Base-by-base conservation (phyloP, 305 asterid genomes). In the Rubia balearica region DNA sequence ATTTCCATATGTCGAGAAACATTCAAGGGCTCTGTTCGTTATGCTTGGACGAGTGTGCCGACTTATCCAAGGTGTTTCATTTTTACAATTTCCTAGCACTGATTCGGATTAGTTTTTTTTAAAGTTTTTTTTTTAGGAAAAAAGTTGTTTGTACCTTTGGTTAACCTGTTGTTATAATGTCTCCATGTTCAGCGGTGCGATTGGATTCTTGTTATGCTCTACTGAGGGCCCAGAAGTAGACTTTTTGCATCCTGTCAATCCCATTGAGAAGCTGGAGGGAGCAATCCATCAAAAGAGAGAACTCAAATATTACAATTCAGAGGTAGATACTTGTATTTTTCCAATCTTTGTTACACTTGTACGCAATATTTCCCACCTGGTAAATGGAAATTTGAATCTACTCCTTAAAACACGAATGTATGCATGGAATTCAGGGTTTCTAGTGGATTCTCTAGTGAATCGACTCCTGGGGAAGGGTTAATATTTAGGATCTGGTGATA, bases 11-110 rank as follows among this genome's bases (percentile, higher is more conserved):
- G 98, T 72, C 91, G 79, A 36, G 85, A 89, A 72, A 83, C 82
- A 74, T 94, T 91, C 79, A 92, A 77, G 82, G 96, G 99, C 63
- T 85, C 97, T 21, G 96, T 91, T 70, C 88, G 81, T 69, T 94
- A 94, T 78, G 99, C 99, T 7, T 91, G 98, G 99, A 76, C 97
- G 53, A 91, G 82, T 72, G 99, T 94, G 61, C 99, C 99, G 72
- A 89, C 98, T 65, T 94, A 94, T 81, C 99, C 98, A 30, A 94
- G 98, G 99, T 91, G 83, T 11, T 42, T 8, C 10, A 10, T 46
- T 1, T 11, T 3, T 19, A n/a, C 4, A 56, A 71, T 53, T 36
- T 17, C 11, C 68, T 53, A 21, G 56, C 19, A 14, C 7, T 49
- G 16, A 16, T 14, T 16, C 56, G 19, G 14, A 49, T 16, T 11